These are phyloP conservation scores for Ceratobasidium sp. DNA, from an alignment of 1,284 basidiomycete species.

Conservation along the genomic window DNA sequence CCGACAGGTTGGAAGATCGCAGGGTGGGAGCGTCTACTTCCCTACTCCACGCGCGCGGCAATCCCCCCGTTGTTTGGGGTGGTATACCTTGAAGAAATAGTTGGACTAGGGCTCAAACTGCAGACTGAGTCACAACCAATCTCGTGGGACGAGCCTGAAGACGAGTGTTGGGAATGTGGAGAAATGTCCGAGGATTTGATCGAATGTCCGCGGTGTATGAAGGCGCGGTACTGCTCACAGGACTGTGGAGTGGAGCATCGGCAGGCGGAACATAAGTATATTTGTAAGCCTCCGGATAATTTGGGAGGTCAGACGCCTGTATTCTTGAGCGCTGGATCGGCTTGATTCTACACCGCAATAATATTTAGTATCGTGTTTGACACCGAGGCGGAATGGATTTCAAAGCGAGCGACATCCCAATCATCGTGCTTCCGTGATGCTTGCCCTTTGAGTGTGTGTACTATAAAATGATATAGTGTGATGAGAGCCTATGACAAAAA, in stretches of 20 bases:
- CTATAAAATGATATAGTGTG: no score
- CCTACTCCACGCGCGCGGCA: not conserved
- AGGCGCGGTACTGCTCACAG: conserved; percentile 17
- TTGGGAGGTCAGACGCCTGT: no score
- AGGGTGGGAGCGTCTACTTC: not conserved
- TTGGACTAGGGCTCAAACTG: not conserved
- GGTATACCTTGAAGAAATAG: not conserved
- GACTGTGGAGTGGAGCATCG: not conserved
- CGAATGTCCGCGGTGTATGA: not conserved
- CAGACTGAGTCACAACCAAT: not conserved
- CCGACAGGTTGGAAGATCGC: no score
- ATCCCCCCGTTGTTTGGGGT: not conserved
- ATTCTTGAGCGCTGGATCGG: no score
- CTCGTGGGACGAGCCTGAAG: not conserved
- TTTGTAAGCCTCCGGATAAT: not conserved
- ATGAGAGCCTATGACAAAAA: no score
- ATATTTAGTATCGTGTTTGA: no score
- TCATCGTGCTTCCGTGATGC: no score
- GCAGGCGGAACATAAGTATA: conserved; percentile 3
- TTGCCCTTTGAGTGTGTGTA: no score
- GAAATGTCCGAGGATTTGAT: not conserved
- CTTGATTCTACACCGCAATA: no score
- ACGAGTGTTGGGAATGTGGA: conserved; percentile 18
- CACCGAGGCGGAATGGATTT: no score
- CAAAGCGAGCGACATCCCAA: no score